Base-by-base conservation (phyloP, 768 basidiomycete genomes). In the Podaxis sp. region DNA sequence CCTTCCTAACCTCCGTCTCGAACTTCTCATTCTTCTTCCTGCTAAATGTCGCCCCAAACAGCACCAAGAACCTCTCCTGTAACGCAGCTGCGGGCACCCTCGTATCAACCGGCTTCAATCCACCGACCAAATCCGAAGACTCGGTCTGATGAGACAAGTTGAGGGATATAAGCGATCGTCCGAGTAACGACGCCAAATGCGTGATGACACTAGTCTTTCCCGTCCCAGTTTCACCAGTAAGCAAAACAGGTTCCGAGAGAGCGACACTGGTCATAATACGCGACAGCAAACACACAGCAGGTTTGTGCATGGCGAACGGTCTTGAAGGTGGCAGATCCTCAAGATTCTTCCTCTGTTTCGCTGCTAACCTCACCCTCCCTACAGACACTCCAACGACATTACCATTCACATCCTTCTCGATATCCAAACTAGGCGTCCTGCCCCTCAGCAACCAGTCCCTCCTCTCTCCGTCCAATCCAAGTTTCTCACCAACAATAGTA, bases 171-270 rank as follows among this genome's bases (percentile, higher is more conserved):
- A 99, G 82, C 0, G 88, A 87, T 11, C 86, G 84, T 6, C 82
- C 83, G 30, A 97, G 82, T n/a, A 92, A 74, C 2, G 87, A 82
- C 11, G 97, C 90, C 33, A 99, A 81, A 69, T 97, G 87, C 2
- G 95, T 92, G 15, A 99, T 85, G 19, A 87, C 84, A 57, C 95
- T 96, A 0, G 97, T 99, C 76, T 99, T 99, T 13, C 97, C 97
- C 1, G 97, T 99, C n/a, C 97, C 97, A 2, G 97, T 99, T 78
- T 99, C 97, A 52, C 97, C 97, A 0, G 95, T 95, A 26, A 99
- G 82, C 7, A 99, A 82, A 4, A 96, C 80, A 4, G 97, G 95
- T 70, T 99, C 97, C 13, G 76, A 75, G 52, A 90, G 78, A 0
- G 87, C 80, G 52, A 95, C 79, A 0, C 90, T 85, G 22, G 86